These are phyloP conservation scores for Umbelopsis ramanniana DNA, from an alignment of 192 early-diverging fungal genomes.

Conservation along the genomic window DNA sequence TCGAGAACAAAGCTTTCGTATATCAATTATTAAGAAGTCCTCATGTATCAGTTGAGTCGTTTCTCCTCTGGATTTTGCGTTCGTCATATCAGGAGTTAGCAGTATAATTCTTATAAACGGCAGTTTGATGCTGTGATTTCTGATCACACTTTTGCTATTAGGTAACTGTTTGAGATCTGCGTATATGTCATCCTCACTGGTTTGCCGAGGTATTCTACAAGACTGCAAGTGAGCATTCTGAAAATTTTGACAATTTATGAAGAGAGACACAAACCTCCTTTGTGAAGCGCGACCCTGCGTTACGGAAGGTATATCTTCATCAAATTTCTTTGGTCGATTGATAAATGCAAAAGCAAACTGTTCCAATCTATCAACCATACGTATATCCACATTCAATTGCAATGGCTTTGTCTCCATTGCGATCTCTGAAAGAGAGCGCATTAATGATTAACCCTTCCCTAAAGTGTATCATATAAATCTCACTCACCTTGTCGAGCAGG, in stretches of 20 bases:
- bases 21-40: constrained; percentile 34
- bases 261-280: neutral
- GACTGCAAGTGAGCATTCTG: neutral
- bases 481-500: neutral
- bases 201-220: neutral
- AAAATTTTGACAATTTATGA: no score
- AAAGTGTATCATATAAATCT: neutral
- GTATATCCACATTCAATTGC: constrained; percentile 50
- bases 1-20: constrained; percentile 24
- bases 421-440: constrained; percentile 28
- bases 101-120: constrained; percentile 33
- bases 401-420: constrained; percentile 53
- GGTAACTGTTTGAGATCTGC: constrained; percentile 14
- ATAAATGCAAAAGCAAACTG: constrained; percentile 43
- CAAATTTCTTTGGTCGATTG: constrained; percentile 17
- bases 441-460: neutral
- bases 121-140: constrained; percentile 6
- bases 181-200: neutral
- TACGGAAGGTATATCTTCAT: neutral
- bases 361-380: constrained; percentile 50
- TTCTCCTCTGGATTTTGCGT: constrained; percentile 27
- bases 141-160: neutral
- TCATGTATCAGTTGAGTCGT: constrained; percentile 28
- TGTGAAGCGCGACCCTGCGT: neutral
- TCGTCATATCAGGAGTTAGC: constrained; percentile 40